A percentile compares a stretch with the other conserved stretches of the same genome.
Evolutionary conservation across 768 basidiomycete genomes (phyloP).

Genomic region (Mycena galericulata): DNA sequence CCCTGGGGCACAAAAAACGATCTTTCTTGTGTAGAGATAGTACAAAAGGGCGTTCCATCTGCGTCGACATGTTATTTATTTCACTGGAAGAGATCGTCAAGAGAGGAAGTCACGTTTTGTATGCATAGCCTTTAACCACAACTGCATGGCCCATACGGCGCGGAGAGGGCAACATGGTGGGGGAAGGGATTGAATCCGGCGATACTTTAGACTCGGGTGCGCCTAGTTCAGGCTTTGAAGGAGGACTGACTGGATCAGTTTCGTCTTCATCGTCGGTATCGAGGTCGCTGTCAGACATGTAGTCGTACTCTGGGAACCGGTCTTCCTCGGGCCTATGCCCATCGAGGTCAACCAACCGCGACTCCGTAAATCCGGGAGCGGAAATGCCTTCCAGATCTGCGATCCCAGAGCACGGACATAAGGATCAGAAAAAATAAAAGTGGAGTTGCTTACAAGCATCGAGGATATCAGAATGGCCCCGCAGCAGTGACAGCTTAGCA

Average conservation of each 20-base stretch:
- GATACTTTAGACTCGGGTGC: too few relatives aligned
- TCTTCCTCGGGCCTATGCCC: not conserved
- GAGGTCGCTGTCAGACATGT: constrained; percentile 32
- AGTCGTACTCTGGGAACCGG: constrained; percentile 8
- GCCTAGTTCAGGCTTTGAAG: too few relatives aligned
- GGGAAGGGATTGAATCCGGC: too few relatives aligned
- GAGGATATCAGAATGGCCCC: constrained; percentile 15
- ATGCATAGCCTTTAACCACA: constrained; percentile 24
- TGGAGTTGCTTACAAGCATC: constrained; percentile 5
- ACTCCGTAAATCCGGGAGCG: constrained; percentile 14
- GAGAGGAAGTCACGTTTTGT: constrained; percentile 14
- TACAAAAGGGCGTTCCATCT: constrained; percentile 30
- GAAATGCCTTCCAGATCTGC: not conserved
- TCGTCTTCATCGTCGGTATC: constrained; percentile 24
- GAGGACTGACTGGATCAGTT: not conserved
- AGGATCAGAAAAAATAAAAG: too few relatives aligned
- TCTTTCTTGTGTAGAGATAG: constrained; percentile 25
- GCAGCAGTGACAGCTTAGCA: constrained; percentile 17
- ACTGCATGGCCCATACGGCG: constrained; percentile 19
- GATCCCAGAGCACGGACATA: not conserved
- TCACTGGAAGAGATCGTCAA: too few relatives aligned
- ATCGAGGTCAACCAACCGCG: constrained; percentile 19
- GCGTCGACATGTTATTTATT: not conserved
- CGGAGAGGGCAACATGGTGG: not conserved
- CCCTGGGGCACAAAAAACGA: constrained; percentile 12